A percentile compares a stretch with the other conserved stretches of the same genome.
phyloP scores from a whole-genome alignment of 768 basidiomycete species.

The Pulveroboletus sp. region DNA sequence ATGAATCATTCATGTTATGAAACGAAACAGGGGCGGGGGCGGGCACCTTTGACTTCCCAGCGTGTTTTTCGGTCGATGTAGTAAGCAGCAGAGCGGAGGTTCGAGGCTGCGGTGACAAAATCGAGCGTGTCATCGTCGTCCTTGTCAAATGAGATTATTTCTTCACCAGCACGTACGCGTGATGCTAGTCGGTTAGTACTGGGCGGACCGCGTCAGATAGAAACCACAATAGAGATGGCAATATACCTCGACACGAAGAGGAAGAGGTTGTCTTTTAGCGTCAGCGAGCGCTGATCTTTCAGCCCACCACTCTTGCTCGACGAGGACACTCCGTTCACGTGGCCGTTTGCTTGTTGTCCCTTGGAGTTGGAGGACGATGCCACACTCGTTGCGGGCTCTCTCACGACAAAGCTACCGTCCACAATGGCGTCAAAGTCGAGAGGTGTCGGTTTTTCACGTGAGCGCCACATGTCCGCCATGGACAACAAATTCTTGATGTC shows the following conservation, averaged over 20 bases:
- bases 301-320: slow-evolving; percentile 37
- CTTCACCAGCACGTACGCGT: slow-evolving; percentile 63
- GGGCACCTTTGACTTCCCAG: slow-evolving; percentile 93
- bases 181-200: slow-evolving; percentile 80
- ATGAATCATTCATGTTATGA: no score
- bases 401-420: slow-evolving; percentile 55
- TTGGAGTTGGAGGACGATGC: slow-evolving; percentile 16
- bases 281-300: slow-evolving; percentile 80
- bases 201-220: slow-evolving; percentile 8
- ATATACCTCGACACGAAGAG: slow-evolving; percentile 85
- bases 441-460: slow-evolving; percentile 80
- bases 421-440: slow-evolving; percentile 79
- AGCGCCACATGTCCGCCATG: slow-evolving; percentile 98
- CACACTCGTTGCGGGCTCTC: slow-evolving; percentile 21
- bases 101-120: slow-evolving; percentile 94
- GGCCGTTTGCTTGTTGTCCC: slow-evolving; percentile 26
- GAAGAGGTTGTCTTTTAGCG: slow-evolving; percentile 75
- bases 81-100: slow-evolving; percentile 88
- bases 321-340: slow-evolving; percentile 15
- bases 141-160: slow-evolving; percentile 89
- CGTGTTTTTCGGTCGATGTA: slow-evolving; percentile 86
- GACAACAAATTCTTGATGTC: slow-evolving; percentile 87
- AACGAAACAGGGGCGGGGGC: neutral
- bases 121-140: slow-evolving; percentile 97
- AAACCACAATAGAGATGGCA: neutral